Evolutionary conservation across 306 rosid genomes (phyloP), one percentile per base, ranked within the genome.

Genomic region (Hippophae tibetana): DNA sequence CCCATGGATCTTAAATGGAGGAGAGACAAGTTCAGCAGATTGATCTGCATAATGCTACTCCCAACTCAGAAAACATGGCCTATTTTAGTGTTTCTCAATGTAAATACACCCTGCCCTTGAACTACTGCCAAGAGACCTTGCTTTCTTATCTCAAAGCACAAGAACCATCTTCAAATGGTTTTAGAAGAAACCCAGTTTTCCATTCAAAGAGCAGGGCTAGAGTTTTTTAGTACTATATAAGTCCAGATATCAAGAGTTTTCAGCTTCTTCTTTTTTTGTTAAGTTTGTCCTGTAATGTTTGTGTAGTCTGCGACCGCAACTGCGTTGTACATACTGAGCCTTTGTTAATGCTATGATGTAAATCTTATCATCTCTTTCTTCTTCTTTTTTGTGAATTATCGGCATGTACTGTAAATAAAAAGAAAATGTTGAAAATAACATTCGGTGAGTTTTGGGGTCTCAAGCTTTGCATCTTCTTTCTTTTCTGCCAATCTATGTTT

Each of bases 1-100:
- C 52, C 92, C 95, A 3, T 89, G 97, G 97, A 86, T 89, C 47
- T 13, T 79, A 59, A 79, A 68, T 56, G 95, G 80, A 46, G 90
- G 90, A 62, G 83, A 69, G 57, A 56, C 68, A 5, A 42, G 10
- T 47, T 72, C 68, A 43, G 42, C 42, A 13, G 72, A 72, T 53
- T 66, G 62, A 27, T 43, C 11, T 44, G 18, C 18, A 27, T 10
- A 41, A 51, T 42, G 46, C 38, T 31, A 31, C 5, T 31, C 5
- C 38, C 5, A 26, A 66, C 66, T 5, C 43, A 9, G 31, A 48
- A 5, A 51, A 41, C 31, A 18, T 18, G 5, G 23, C 69, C 59
- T 61, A 43, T 54, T 71, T 71, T 48, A 6, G 38, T 31, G 38
- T 2, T 54, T 53, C 57, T 52, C 23, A 3, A 14, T 53, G 74